Evolutionary conservation across 768 basidiomycete species (phyloP).

Genomic region (Russula abietina): DNA sequence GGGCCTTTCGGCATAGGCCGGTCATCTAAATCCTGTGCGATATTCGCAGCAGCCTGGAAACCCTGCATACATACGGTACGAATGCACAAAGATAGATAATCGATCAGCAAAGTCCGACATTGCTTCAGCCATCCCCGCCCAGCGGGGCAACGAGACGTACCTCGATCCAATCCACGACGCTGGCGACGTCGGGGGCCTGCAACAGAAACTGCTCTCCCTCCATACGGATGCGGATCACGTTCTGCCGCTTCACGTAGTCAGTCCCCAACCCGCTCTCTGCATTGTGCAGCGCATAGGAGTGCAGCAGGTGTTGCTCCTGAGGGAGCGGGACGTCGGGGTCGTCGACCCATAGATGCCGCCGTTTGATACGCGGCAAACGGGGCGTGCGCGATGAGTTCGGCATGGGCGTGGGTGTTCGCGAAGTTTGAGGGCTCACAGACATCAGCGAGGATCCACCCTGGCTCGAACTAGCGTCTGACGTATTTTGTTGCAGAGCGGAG

Average conservation of each 20-base stretch:
- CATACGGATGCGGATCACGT: conserved; percentile 86
- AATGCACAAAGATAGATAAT: too few relatives aligned
- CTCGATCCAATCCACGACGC: conserved; percentile 96
- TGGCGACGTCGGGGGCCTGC: conserved; percentile 76
- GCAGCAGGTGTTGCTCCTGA: conserved; percentile 49
- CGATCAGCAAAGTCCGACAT: not conserved
- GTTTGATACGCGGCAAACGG: conserved; percentile 4
- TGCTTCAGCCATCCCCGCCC: not conserved
- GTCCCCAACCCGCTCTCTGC: conserved; percentile 94
- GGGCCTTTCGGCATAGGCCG: conserved; percentile 90
- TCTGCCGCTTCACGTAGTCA: conserved; percentile 89
- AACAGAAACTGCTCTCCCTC: conserved; percentile 97
- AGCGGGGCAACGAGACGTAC: conserved; percentile 39
- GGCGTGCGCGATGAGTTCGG: not conserved
- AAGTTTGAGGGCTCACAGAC: not conserved
- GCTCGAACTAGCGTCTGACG: not conserved
- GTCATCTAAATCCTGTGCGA: conserved; percentile 87
- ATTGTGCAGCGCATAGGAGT: conserved; percentile 74
- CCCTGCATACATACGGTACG: conserved; percentile 50
- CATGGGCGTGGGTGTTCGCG: not conserved
- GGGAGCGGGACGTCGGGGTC: conserved; percentile 36
- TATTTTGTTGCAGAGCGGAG: conserved; percentile 19
- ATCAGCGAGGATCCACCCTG: not conserved
- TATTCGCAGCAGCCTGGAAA: conserved; percentile 87
- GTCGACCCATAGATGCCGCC: conserved; percentile 20